These are phyloP conservation scores for Parafenestella ontariensis DNA, from an alignment of 2,329 filamentous ascomycete species.

Conservation along the genomic window DNA sequence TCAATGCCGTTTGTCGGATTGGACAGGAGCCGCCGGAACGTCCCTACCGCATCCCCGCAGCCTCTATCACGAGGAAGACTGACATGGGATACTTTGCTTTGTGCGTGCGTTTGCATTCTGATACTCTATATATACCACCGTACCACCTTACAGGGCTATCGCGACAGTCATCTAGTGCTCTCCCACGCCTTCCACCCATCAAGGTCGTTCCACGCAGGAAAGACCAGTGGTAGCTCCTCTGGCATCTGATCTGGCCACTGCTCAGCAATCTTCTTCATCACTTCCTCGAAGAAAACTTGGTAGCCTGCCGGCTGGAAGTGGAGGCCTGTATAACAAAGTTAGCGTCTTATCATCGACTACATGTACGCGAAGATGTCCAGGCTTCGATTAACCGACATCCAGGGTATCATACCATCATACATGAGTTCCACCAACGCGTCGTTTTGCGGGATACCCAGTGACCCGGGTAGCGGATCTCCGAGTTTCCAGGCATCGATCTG, in stretches of 20 bases:
- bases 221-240: slow-evolving; percentile 58
- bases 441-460: slow-evolving; percentile 64
- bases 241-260: slow-evolving; percentile 64
- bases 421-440: slow-evolving; percentile 61
- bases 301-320: slow-evolving; percentile 67
- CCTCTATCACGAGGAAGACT: too few relatives aligned
- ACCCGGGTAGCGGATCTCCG: slow-evolving; percentile 61
- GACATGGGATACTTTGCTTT: not conserved
- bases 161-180: slow-evolving; percentile 2
- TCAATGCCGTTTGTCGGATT: too few relatives aligned
- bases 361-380: too few relatives aligned
- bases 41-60: slow-evolving; percentile 5
- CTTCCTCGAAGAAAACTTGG: slow-evolving; percentile 60
- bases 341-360: too few relatives aligned
- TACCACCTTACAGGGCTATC: not conserved
- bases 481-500: slow-evolving; percentile 44
- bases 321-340: slow-evolving; percentile 55
- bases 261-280: slow-evolving; percentile 59
- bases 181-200: slow-evolving; percentile 42
- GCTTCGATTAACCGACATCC: not conserved
- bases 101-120: not conserved
- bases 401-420: slow-evolving; percentile 58
- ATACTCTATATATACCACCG: slow-evolving; percentile 1
- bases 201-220: slow-evolving; percentile 61
- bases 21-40: not conserved